Evolutionary conservation across 2,329 filamentous ascomycete genomes (phyloP).

Genomic region (Thelonectria rubi): DNA sequence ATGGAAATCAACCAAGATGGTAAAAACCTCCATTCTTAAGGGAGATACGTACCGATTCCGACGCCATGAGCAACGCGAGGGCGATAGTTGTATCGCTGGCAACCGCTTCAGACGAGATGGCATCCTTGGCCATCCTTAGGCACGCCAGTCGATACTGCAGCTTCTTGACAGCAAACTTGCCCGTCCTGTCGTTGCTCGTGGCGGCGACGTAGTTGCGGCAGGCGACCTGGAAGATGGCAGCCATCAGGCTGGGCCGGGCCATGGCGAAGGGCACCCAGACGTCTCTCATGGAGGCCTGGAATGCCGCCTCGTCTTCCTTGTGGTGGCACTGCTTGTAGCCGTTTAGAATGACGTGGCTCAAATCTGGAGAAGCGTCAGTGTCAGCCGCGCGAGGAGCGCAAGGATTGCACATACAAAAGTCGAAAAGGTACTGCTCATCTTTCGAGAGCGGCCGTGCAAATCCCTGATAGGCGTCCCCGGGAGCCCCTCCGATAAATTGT

Average conservation of each 20-base stretch:
- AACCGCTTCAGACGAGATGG: background rate
- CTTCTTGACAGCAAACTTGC: constrained; percentile 4
- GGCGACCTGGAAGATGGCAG: constrained; percentile 30
- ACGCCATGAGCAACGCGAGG: constrained; percentile 19
- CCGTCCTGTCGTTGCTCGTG: constrained; percentile 17
- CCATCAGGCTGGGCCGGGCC: constrained; percentile 24
- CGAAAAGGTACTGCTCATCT: constrained; percentile 15
- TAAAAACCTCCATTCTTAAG: too few species aligned
- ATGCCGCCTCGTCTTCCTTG: constrained; percentile 1
- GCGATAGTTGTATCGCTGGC: constrained; percentile 13
- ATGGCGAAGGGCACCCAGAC: constrained; percentile 31
- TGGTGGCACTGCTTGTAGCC: constrained; percentile 12
- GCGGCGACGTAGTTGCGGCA: constrained; percentile 29
- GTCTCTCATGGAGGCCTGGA: constrained; percentile 12
- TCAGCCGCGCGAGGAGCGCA: background rate
- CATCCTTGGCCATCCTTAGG: constrained; percentile 3
- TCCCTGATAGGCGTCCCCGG: constrained; percentile 4
- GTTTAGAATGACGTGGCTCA: constrained; percentile 3
- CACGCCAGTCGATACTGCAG: constrained; percentile 13
- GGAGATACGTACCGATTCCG: constrained; percentile 9
- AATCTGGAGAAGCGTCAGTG: background rate
- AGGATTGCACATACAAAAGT: constrained; percentile 12
- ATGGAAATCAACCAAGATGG: too few species aligned
- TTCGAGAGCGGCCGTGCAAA: constrained; percentile 7
- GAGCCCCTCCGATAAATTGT: constrained; percentile 8